Base-by-base conservation (phyloP, 1,139 yeast genomes). In the Williopsis jadinii region DNA sequence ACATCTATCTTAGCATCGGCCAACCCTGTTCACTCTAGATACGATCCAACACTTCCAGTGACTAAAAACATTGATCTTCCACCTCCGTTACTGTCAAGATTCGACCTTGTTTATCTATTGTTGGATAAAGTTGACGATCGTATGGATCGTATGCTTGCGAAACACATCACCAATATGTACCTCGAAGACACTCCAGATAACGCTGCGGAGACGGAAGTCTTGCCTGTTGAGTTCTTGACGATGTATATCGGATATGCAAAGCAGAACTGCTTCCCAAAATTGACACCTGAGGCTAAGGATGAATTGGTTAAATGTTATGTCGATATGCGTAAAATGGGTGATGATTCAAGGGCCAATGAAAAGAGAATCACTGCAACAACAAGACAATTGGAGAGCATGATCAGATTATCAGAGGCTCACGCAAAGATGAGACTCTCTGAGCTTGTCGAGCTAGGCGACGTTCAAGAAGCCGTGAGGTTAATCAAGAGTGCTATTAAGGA, bases 341-440 rank as follows among this genome's bases (percentile, higher is more conserved):
- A 92, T 58, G 97, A 90, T 59, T 76, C 84, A 11, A 72, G 96
- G 48, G 70, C 90, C 1, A 72, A 88, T 8, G 97, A 92, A 52
- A 84, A 84, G 65, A 73, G 99, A 55, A 86, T 92, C 51, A 92
- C 99, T 1, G 99, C 99, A 5, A 92, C 99, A 1, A 92, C 99
- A 1, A 77, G 99, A 65, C 98, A 94, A 61, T 70, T 92, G 46
- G 98, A 92, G 63, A 84, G 95, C 46, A 87, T 92, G 95, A 88
- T 90, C 53, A 80, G 99, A 59, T 70, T 92, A 38, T 66, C 95
- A 0, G 98, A 92, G 63, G 98, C 98, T 0, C 98, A 92, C 60
- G 98, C 99, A 3, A 90, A 88, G 63, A 85, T 94, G 95, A 77
- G 96, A 53, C 70, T 92, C 35, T 75, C 92, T 1, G 64, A 71